Percentiles rank a stretch among this genome's conserved stretches.
Evolutionary conservation across 352 stramenopile genomes (phyloP).

Genomic region (Phytopythium aichiense): DNA sequence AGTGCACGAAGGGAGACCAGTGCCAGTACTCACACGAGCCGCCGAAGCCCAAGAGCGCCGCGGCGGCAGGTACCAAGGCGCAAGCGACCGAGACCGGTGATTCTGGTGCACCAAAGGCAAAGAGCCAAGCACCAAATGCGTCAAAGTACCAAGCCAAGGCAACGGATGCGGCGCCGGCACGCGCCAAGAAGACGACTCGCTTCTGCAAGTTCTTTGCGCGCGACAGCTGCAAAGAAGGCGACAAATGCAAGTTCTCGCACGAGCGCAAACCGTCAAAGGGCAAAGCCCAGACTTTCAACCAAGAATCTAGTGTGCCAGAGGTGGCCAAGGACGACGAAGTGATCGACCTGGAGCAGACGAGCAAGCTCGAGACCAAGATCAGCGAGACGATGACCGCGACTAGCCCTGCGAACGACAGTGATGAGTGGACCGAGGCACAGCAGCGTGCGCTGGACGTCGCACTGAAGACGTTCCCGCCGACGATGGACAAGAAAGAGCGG

Average conservation of each 20-base stretch:
- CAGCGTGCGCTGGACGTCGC: constrained; percentile 62
- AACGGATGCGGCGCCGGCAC: not conserved
- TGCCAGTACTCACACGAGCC: constrained; percentile 45
- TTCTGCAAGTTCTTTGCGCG: constrained; percentile 54
- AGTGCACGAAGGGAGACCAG: constrained; percentile 45
- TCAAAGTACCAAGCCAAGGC: constrained; percentile 7
- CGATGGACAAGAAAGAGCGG: constrained; percentile 65
- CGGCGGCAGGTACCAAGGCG: not conserved
- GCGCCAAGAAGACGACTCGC: constrained; percentile 13
- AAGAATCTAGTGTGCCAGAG: not conserved
- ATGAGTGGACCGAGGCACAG: constrained; percentile 58
- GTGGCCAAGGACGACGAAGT: not conserved
- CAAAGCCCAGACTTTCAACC: not conserved
- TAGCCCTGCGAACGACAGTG: constrained; percentile 10
- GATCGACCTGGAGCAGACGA: constrained; percentile 7
- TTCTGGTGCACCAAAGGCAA: not conserved
- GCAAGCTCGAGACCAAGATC: not conserved
- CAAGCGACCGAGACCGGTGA: not conserved
- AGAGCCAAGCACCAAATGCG: not conserved
- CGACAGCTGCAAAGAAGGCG: constrained; percentile 42
- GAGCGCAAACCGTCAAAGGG: constrained; percentile 14
- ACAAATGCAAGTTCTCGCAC: constrained; percentile 66
- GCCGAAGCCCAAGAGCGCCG: constrained; percentile 6
- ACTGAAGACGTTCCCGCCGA: constrained; percentile 65
- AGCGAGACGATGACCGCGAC: not conserved